Conservation (phyloP, 495 filamentous ascomycete genomes). For the Penicillium roqueforti region DNA sequence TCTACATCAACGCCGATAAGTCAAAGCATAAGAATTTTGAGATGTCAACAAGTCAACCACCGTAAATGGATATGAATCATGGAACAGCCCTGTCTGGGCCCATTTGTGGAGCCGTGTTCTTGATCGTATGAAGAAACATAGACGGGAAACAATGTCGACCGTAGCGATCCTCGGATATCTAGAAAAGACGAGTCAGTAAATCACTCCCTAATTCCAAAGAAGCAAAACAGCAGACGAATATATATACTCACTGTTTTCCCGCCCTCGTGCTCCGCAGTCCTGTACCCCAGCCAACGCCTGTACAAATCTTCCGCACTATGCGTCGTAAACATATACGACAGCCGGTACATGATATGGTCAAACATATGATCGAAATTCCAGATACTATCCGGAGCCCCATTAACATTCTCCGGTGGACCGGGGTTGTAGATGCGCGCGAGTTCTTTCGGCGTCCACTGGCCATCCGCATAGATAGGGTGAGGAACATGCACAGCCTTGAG, state of each 20-base stretch:
- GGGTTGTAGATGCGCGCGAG: constrained; percentile 24
- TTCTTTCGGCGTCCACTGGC: constrained; percentile 21
- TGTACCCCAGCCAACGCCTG: constrained; percentile 23
- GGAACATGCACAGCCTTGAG: constrained; percentile 49
- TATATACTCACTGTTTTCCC: constrained; percentile 16
- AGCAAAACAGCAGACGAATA: background rate
- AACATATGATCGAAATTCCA: constrained; percentile 23
- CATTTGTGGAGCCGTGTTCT: constrained; percentile 16
- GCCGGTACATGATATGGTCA: constrained; percentile 27
- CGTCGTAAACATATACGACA: constrained; percentile 30
- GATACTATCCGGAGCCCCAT: constrained; percentile 21
- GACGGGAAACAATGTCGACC: constrained; percentile 29
- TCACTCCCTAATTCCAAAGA: background rate
- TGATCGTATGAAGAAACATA: constrained; percentile 27
- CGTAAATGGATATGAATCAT: background rate
- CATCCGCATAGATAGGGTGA: constrained; percentile 66
- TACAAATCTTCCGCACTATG: constrained; percentile 25
- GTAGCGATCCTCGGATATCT: constrained; percentile 10
- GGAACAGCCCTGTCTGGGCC: constrained; percentile 20
- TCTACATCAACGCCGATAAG: background rate
- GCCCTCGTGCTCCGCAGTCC: constrained; percentile 22
- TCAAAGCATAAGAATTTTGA: background rate
- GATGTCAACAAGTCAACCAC: background rate
- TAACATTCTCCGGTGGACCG: constrained; percentile 23
- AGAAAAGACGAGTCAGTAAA: background rate